These are phyloP conservation scores for Cyclocybe cylindracea DNA, from an alignment of 768 basidiomycete genomes.

Conservation along the genomic window DNA sequence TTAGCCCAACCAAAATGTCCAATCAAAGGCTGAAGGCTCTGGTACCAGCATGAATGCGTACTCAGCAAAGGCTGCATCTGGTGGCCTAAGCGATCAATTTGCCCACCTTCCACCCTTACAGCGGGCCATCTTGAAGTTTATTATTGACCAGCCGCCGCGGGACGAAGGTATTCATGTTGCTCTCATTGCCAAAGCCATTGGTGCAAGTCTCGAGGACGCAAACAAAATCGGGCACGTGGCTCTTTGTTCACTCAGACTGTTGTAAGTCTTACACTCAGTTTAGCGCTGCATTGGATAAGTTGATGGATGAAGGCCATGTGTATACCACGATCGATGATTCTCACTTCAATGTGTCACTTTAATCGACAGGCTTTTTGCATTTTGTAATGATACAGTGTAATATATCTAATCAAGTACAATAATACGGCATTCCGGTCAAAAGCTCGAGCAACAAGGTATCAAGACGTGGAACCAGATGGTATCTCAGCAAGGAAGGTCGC, in stretches of 20 bases:
- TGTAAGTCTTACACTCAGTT: neutral
- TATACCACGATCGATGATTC: slow-evolving; percentile 83
- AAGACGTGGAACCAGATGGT: slow-evolving; percentile 6
- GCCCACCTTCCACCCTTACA: slow-evolving; percentile 60
- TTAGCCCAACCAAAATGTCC: slow-evolving; percentile 4
- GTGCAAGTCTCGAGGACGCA: slow-evolving; percentile 43
- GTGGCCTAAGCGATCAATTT: slow-evolving; percentile 43
- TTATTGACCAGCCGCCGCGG: slow-evolving; percentile 44
- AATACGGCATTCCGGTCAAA: too few species aligned
- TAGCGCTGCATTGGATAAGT: slow-evolving; percentile 71
- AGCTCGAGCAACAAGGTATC: neutral
- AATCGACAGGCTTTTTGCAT: slow-evolving; percentile 3
- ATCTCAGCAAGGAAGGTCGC: slow-evolving; percentile 36
- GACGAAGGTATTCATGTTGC: slow-evolving; percentile 77
- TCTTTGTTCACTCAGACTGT: neutral
- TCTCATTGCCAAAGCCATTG: slow-evolving; percentile 67
- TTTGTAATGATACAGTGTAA: too few species aligned
- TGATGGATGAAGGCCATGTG: slow-evolving; percentile 80
- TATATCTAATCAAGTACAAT: too few species aligned
- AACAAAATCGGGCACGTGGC: slow-evolving; percentile 57
- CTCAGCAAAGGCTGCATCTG: slow-evolving; percentile 30
- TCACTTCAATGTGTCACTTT: slow-evolving; percentile 65
- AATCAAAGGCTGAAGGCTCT: neutral
- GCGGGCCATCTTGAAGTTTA: slow-evolving; percentile 65
- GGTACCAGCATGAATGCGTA: slow-evolving; percentile 38